Evolutionary conservation across 2,329 filamentous ascomycete species (phyloP).

Genomic region (Phyllosticta capitalensis): DNA sequence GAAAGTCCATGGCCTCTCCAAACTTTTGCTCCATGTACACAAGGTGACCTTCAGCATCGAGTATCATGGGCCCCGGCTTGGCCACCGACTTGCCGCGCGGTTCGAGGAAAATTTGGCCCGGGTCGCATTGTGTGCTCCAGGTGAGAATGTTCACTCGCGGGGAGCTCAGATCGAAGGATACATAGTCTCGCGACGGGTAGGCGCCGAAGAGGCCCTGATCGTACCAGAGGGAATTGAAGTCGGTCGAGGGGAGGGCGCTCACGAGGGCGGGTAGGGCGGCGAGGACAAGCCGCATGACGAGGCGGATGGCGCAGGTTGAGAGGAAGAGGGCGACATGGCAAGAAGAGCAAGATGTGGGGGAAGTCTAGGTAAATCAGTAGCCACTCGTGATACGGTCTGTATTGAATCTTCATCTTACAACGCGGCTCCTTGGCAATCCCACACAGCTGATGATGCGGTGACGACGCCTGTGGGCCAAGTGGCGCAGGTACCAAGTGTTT

Average conservation of each 20-base stretch:
- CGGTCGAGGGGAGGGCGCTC: neutral
- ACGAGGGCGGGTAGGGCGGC: conserved; percentile 1
- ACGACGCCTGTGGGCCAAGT: neutral
- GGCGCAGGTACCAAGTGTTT: neutral
- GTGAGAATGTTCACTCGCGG: conserved; percentile 14
- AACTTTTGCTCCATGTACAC: conserved; percentile 23
- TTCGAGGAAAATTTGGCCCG: conserved; percentile 13
- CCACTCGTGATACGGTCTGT: neutral
- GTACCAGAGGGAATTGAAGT: conserved; percentile 11
- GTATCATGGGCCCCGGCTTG: conserved; percentile 24
- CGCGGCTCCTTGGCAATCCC: neutral
- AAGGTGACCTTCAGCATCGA: conserved; percentile 24
- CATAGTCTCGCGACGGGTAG: conserved; percentile 8
- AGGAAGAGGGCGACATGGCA: neutral
- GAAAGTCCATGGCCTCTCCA: conserved; percentile 19
- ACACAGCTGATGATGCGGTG: neutral
- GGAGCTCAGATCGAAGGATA: conserved; percentile 6
- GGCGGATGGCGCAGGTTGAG: neutral
- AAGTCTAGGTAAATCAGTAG: neutral
- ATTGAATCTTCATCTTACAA: neutral
- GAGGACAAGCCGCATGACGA: conserved; percentile 5
- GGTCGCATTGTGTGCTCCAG: conserved; percentile 12
- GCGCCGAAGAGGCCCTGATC: conserved; percentile 10
- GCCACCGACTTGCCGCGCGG: conserved; percentile 10
- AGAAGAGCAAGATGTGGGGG: neutral